Conservation (phyloP, 106 monocot species). For the Platanthera zijinensis region DNA sequence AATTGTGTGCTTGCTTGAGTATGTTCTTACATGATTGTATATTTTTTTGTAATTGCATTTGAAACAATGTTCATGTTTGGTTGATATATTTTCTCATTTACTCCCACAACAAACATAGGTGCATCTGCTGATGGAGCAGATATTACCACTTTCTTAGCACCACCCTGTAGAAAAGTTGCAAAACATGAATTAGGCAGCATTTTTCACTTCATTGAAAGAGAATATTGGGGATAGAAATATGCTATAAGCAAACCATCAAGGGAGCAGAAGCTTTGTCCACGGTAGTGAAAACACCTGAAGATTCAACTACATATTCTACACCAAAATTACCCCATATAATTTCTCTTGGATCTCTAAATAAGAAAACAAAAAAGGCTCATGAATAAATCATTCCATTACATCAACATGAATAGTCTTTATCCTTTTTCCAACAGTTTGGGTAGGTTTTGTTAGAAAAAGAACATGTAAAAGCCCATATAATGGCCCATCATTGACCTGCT, state of each 20-base stretch:
- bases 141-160: constrained; percentile 96
- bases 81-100: constrained; percentile 72
- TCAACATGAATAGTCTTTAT: too few species aligned
- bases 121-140: constrained; percentile 98
- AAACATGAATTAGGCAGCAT: not conserved
- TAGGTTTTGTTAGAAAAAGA: too few species aligned
- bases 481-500: too few species aligned
- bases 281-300: constrained; percentile 96
- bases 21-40: too few species aligned
- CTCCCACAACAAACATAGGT: constrained; percentile 98
- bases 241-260: constrained; percentile 57
- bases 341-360: constrained; percentile 71
- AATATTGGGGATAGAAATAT: not conserved
- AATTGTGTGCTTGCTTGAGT: too few species aligned
- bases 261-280: constrained; percentile 81
- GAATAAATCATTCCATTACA: not conserved
- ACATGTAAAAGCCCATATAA: too few species aligned
- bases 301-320: constrained; percentile 90
- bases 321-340: constrained; percentile 90
- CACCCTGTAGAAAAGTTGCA: constrained; percentile 42
- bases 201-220: not conserved
- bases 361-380: not conserved
- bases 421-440: too few species aligned
- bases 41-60: constrained; percentile 37
- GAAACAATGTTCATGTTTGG: constrained; percentile 89